Evolutionary conservation across 148 eudicot genomes (phyloP).

Genomic region (Persicaria maculosa): DNA sequence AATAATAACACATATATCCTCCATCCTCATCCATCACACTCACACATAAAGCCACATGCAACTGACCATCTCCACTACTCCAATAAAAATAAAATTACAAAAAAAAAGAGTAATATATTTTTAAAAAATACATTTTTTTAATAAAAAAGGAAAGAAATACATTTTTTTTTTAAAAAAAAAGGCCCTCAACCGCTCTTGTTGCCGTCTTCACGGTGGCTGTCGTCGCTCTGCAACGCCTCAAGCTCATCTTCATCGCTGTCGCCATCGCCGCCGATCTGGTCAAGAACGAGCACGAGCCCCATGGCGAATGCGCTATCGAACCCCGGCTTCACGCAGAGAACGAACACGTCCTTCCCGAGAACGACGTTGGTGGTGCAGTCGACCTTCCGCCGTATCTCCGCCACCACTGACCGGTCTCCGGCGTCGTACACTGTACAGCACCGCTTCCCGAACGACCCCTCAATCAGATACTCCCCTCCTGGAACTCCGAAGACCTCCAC

Average conservation of each 20-base stretch:
- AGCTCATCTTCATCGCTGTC: slow-evolving; percentile 18
- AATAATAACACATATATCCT: not conserved
- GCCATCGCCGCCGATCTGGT: slow-evolving; percentile 47
- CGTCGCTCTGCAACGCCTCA: not conserved
- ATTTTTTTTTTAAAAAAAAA: no score
- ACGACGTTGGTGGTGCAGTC: slow-evolving; percentile 56
- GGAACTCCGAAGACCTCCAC: slow-evolving; percentile 53
- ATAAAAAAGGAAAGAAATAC: no score
- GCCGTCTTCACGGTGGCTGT: not conserved
- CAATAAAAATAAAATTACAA: not conserved
- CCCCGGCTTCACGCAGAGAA: slow-evolving; percentile 50
- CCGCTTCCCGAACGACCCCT: slow-evolving; percentile 60
- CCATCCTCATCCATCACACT: not conserved
- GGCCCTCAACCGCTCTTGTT: not conserved
- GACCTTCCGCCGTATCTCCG: slow-evolving; percentile 77
- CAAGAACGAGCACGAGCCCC: slow-evolving; percentile 73
- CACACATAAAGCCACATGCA: not conserved
- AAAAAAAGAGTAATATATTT: not conserved
- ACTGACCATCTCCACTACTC: not conserved
- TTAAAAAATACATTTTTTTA: no score
- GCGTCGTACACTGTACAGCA: slow-evolving; percentile 52
- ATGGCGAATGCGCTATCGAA: slow-evolving; percentile 81
- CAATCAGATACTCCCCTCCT: slow-evolving; percentile 62
- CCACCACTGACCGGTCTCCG: slow-evolving; percentile 33
- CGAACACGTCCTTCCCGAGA: slow-evolving; percentile 73